These are phyloP conservation scores for Fusarium sp. DNA, from an alignment of 2,329 filamentous ascomycete genomes.

Conservation along the genomic window DNA sequence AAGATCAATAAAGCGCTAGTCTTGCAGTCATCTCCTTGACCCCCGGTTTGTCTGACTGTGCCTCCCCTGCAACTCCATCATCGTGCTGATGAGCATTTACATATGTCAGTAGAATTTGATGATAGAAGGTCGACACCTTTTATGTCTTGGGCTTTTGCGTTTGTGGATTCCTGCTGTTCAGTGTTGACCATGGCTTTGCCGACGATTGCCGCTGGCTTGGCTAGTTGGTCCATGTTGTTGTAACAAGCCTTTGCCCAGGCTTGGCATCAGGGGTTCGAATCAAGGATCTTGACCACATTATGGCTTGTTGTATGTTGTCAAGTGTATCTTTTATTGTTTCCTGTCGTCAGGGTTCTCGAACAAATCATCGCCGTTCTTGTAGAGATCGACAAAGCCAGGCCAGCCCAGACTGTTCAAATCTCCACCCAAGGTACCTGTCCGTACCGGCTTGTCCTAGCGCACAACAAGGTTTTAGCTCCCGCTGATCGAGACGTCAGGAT, in stretches of 20 bases:
- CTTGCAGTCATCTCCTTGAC: neutral
- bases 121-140: too few species aligned
- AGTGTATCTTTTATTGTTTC: too few species aligned
- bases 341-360: too few species aligned
- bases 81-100: too few species aligned
- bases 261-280: neutral
- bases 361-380: neutral
- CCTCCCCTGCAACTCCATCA: too few species aligned
- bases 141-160: too few species aligned
- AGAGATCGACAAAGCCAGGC: neutral
- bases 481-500: slow-evolving; percentile 11
- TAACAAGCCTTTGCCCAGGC: neutral
- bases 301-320: neutral
- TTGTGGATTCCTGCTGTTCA: neutral
- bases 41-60: too few species aligned
- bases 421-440: neutral
- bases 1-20: neutral
- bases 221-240: neutral
- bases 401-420: neutral
- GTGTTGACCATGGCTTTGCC: neutral
- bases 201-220: neutral
- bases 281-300: neutral
- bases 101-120: too few species aligned
- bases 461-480: slow-evolving; percentile 5
- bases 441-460: neutral